Percentiles rank a stretch among this genome's conserved stretches.
Evolutionary conservation across 169 alveolate genomes (phyloP).

Genomic region (Plasmodium vivax): DNA sequence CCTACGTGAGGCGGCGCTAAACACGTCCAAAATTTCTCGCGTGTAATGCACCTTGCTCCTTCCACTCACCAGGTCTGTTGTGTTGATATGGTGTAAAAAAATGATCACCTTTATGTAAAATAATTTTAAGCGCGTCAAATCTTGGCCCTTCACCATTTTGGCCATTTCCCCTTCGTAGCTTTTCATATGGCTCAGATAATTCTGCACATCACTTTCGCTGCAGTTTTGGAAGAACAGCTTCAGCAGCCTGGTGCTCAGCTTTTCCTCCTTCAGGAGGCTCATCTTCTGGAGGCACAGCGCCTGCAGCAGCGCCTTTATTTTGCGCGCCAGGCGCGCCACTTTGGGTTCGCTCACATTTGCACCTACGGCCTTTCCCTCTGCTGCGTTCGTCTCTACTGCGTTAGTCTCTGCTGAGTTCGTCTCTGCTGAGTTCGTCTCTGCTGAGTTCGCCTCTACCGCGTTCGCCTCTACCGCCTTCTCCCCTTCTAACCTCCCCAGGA

Average conservation of each 20-base stretch:
- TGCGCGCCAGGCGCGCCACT: conserved; percentile 3
- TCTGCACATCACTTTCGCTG: conserved; percentile 39
- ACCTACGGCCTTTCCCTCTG: neutral
- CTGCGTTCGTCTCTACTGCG: neutral
- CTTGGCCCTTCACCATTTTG: neutral
- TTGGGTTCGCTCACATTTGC: neutral
- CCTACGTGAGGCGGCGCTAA: conserved; percentile 6
- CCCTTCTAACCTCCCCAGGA: conserved; percentile 29
- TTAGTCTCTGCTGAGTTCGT: no score
- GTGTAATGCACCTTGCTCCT: conserved; percentile 18
- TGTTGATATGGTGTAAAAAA: conserved; percentile 34
- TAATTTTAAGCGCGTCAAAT: conserved; percentile 37
- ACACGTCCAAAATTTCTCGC: conserved; percentile 6
- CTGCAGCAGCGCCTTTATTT: conserved; percentile 11
- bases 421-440: no score
- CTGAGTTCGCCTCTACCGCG: no score
- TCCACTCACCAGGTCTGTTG: conserved; percentile 11
- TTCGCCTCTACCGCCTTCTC: neutral
- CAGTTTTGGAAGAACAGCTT: conserved; percentile 29
- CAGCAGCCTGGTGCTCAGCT: conserved; percentile 33
- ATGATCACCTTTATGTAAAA: conserved; percentile 61
- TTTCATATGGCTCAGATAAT: conserved; percentile 34
- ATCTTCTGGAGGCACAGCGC: conserved; percentile 34
- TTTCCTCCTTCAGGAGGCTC: conserved; percentile 35
- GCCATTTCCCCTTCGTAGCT: conserved; percentile 1